Evolutionary conservation across 129 eudicot genomes (phyloP).

Genomic region (Pittosporum tobira): DNA sequence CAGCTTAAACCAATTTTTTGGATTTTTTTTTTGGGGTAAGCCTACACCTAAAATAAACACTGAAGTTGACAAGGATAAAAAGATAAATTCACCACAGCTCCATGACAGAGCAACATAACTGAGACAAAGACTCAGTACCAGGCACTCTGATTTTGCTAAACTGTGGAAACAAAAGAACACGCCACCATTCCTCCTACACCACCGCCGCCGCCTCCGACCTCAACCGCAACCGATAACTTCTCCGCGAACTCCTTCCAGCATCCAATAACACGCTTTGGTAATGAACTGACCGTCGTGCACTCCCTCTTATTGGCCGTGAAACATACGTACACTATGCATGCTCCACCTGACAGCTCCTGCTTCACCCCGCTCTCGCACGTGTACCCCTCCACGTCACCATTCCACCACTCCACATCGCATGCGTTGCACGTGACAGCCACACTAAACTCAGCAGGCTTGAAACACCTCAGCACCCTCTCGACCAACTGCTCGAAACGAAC

Average conservation of each 20-base stretch:
- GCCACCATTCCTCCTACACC: slow-evolving; percentile 10
- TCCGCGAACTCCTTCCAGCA: slow-evolving; percentile 30
- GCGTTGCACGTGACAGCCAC: slow-evolving; percentile 27
- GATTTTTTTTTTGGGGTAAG: too few species aligned
- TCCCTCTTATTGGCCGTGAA: slow-evolving; percentile 1
- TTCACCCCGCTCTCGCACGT: slow-evolving; percentile 17
- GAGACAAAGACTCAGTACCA: background rate
- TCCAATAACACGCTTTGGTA: slow-evolving; percentile 1
- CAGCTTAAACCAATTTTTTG: too few species aligned
- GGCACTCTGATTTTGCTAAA: background rate
- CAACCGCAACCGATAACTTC: slow-evolving; percentile 12
- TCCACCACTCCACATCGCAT: slow-evolving; percentile 5
- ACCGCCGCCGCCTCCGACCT: slow-evolving; percentile 7
- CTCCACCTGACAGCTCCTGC: slow-evolving; percentile 33
- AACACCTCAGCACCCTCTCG: slow-evolving; percentile 28
- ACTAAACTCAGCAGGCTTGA: slow-evolving; percentile 28
- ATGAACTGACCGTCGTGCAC: background rate
- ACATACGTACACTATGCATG: slow-evolving; percentile 19
- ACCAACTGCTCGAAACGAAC: slow-evolving; percentile 17
- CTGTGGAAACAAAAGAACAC: slow-evolving; percentile 9
- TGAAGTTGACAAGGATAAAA: too few species aligned
- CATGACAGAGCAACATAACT: too few species aligned
- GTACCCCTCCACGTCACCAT: slow-evolving; percentile 20
- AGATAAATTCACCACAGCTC: too few species aligned
- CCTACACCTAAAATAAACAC: too few species aligned